phyloP scores from a whole-genome alignment of 2,329 filamentous ascomycete genomes.

The Eurotiales sp. region DNA sequence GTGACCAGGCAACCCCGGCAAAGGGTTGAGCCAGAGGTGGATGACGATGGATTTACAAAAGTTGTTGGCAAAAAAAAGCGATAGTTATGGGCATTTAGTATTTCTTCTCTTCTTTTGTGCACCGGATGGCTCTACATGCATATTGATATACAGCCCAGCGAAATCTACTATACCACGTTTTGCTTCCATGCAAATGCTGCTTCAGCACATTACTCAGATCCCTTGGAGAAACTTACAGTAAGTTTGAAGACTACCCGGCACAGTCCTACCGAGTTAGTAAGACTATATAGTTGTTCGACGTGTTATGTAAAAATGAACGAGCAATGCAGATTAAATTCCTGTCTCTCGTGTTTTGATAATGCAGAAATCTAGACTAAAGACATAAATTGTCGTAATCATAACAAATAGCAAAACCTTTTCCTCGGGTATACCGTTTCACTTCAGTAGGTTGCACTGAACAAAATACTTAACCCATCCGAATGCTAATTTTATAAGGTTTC shows the following conservation, averaged over 20 bases:
- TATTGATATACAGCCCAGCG: not conserved
- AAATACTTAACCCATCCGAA: conserved; percentile 1
- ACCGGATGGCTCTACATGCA: conserved; percentile 6
- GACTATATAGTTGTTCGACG: too few relatives aligned
- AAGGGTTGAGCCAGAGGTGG: conserved; percentile 66
- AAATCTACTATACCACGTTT: not conserved
- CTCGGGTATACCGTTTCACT: not conserved
- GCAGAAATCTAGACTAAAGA: not conserved
- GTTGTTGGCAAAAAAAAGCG: conserved; percentile 66
- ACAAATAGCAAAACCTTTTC: not conserved
- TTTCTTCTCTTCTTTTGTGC: not conserved
- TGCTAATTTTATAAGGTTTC: conserved; percentile 6
- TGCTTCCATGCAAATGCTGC: too few relatives aligned
- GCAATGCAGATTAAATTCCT: not conserved
- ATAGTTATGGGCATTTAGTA: conserved; percentile 22
- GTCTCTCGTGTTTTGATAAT: not conserved
- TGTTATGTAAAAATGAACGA: not conserved
- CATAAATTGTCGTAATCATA: conserved; percentile 3
- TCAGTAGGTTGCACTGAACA: not conserved
- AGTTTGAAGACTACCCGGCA: too few relatives aligned
- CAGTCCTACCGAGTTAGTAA: too few relatives aligned
- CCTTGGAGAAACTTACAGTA: too few relatives aligned
- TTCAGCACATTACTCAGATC: too few relatives aligned
- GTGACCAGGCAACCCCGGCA: conserved; percentile 55
- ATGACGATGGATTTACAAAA: conserved; percentile 78